Evolutionary conservation across 352 stramenopile species (phyloP).

Genomic region (Globisporangium polare): DNA sequence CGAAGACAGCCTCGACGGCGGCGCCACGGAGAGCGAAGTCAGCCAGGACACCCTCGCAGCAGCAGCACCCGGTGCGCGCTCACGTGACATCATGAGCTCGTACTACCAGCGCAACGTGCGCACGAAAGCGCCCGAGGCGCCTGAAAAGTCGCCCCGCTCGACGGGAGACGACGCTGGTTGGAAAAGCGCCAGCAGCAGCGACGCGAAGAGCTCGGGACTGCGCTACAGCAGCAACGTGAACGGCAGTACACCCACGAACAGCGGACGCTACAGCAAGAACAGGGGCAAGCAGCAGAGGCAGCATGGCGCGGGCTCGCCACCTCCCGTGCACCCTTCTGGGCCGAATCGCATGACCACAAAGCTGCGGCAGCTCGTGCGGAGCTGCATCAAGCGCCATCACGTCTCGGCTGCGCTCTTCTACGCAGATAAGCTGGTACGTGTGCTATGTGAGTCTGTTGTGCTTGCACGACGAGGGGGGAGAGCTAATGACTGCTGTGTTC

Average conservation of each 20-base stretch:
- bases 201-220: conserved; percentile 13
- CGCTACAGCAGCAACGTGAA: conserved; percentile 19
- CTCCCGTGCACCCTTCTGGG: conserved; percentile 5
- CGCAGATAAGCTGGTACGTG: conserved; percentile 63
- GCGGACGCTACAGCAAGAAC: conserved; percentile 2
- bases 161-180: conserved; percentile 7
- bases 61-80: not conserved
- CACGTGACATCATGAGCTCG: conserved; percentile 8
- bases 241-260: conserved; percentile 13
- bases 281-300: conserved; percentile 1
- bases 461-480: not conserved
- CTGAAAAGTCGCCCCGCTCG: conserved; percentile 10
- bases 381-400: conserved; percentile 52
- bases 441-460: not conserved
- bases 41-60: not conserved
- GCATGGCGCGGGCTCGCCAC: not conserved
- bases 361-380: conserved; percentile 40
- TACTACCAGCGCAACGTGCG: conserved; percentile 10
- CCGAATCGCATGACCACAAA: conserved; percentile 20
- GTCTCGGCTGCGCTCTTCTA: conserved; percentile 64
- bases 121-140: conserved; percentile 8
- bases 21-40: conserved; percentile 3
- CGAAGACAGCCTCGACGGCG: conserved; percentile 3
- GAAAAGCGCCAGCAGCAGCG: conserved; percentile 15
- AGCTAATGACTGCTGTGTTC: not conserved